Base-by-base conservation (phyloP, 2,329 filamentous ascomycete species). In the Nothomitra cinnamomea region DNA sequence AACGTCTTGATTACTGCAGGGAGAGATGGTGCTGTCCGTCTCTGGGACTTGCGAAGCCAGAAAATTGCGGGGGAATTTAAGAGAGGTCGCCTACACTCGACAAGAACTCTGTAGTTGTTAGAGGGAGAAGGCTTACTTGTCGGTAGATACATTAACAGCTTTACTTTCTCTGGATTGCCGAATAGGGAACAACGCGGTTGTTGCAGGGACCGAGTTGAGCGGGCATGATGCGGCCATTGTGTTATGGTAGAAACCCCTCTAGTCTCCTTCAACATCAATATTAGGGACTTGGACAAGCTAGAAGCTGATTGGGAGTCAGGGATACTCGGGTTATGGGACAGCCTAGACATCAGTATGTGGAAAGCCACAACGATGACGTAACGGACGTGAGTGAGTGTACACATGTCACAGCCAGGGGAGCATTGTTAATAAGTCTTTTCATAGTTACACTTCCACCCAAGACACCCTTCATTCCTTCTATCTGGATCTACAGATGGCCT, bases 401-500 rank as follows among this genome's bases (percentile, higher is more conserved):
- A 22, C 52, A 2, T 41, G 10, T 48, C 8, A 41, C 13, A 22
- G 56, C 19, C 3, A 21, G n/a, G 6, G n/a, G 24, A 6, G 36
- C 8, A 21, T 7, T 52, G 21, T 3, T 38, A 8, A 7, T 64
- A 66, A 58, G 56, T 67, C 35, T 57, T 59, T n/a, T 61, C 61
- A 51, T 62, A 79, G 71, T 66, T 82, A 1, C 70, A 73, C 61
- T 80, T 81, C 60, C 80, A 85, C 64, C 80, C 81, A 0, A 69
- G 66, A 2, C 70, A 76, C 50, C 72, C 77, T 0, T 72, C 76
- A 45, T 69, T 85, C 15, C 74, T 90, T 4, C 72, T 90, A 10
- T 87, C 84, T 1, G 84, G 83, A 43, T 87, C 83, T 38, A 90
- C 85, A 13, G 86, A 92, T 66, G 85, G 85, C 5, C 75, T 90